Percentiles rank a stretch among this genome's conserved stretches.
phyloP scores from a whole-genome alignment of 2,329 filamentous ascomycete species.

The Epichloe amarillans region DNA sequence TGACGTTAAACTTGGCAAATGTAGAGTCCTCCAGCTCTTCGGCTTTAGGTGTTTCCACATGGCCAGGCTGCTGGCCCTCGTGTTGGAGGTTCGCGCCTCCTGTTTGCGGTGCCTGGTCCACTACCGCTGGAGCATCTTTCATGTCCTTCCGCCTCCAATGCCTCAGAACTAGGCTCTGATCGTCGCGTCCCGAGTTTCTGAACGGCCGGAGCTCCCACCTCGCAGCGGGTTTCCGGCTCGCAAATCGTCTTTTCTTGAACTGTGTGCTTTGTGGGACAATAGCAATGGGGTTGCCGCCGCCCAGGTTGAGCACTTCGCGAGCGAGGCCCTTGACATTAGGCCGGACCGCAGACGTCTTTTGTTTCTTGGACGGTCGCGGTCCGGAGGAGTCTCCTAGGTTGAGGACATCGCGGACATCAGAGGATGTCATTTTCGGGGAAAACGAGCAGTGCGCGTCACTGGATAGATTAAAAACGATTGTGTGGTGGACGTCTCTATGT shows the following conservation, averaged over 20 bases:
- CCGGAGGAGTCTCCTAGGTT: constrained; percentile 52
- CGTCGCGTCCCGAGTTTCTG: constrained; percentile 61
- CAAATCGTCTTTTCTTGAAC: constrained; percentile 46
- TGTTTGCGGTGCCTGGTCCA: constrained; percentile 3
- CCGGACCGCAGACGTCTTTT: constrained; percentile 49
- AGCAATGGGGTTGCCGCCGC: constrained; percentile 53
- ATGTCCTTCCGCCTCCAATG: constrained; percentile 64
- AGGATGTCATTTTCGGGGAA: constrained; percentile 46
- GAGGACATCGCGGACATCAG: constrained; percentile 80
- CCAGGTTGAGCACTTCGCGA: constrained; percentile 51
- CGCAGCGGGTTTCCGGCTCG: constrained; percentile 40
- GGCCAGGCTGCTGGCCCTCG: constrained; percentile 9
- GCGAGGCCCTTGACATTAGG: constrained; percentile 50
- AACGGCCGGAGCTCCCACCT: constrained; percentile 60
- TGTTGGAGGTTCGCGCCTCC: constrained; percentile 10
- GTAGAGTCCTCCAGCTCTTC: constrained; percentile 39
- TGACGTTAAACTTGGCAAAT: constrained; percentile 82
- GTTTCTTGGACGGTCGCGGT: constrained; percentile 57
- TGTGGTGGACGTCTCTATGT: neutral
- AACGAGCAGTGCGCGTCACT: neutral
- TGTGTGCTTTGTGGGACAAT: constrained; percentile 47
- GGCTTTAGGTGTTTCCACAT: constrained; percentile 11
- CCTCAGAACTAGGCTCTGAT: constrained; percentile 51
- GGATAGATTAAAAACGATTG: too few relatives aligned
- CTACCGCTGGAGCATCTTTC: constrained; percentile 16